Evolutionary conservation across 2,329 filamentous ascomycete genomes (phyloP), one percentile per base, ranked within the genome.

Genomic region (Lecanicillium sp.): DNA sequence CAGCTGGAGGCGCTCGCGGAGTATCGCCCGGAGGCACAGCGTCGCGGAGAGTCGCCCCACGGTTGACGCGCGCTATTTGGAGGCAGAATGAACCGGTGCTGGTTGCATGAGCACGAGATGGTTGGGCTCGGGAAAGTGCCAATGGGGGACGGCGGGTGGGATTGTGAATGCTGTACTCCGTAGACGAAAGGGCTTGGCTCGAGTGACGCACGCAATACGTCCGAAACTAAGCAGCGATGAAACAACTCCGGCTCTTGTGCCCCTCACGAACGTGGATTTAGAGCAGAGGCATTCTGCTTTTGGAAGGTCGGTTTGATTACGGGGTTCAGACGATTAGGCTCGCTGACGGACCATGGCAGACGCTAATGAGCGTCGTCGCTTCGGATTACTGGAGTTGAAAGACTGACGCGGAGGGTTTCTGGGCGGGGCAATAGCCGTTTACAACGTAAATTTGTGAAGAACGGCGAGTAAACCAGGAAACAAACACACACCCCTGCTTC

Each of bases 1-100:
- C n/a, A n/a, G n/a, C n/a, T n/a, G n/a, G 20, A 26, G 20, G n/a
- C n/a, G 24, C 17, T 24, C 44, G 44, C 35, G 44, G 44, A 46
- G 35, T 39, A 39, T 39, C 44, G 35, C 35, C 17, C 29, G 14
- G 23, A 23, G 11, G 19, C 12, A 11, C 10, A 26, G 39, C 10
- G 32, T 29, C 26, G 15, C 39, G 39, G 39, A 23, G 23, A 29
- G n/a, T 29, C 39, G 17, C 26, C 17, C 39, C 35, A 19, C 4
- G 14, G 38, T 29, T 40, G 9, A 40, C 38, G 24, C 23, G 23
- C 38, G 38, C 38, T 20, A 23, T 20, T 37, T 14, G 29, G 29
- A 14, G 17, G 19, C 15, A 36, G 7, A 7, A 15, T 12, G 33
- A 11, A 10, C 7, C 12, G 8, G 4, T 21, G 35, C 3, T n/a